Evolutionary conservation across 257 asterid species (phyloP).

Genomic region (Solanum lycopersicoides): DNA sequence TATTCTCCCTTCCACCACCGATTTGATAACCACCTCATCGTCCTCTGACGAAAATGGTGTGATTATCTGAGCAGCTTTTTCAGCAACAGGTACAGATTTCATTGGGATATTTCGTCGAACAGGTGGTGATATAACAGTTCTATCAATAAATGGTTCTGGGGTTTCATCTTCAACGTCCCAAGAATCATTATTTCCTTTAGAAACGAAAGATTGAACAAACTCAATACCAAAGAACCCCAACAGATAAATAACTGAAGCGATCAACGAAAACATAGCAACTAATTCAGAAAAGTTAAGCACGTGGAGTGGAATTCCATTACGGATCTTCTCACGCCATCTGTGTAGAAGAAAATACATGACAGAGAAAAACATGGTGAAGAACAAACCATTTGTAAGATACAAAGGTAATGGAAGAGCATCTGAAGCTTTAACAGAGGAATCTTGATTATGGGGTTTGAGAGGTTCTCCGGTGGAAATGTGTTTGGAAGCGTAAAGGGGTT

Average conservation of each 20-base stretch:
- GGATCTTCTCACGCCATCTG: neutral
- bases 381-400: constrained; percentile 24
- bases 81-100: neutral
- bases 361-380: neutral
- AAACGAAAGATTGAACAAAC: constrained; percentile 19
- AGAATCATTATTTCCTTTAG: constrained; percentile 8
- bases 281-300: neutral
- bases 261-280: neutral
- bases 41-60: constrained; percentile 2
- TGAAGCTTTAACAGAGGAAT: constrained; percentile 9
- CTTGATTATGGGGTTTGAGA: constrained; percentile 3
- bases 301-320: neutral
- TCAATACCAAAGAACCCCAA: neutral
- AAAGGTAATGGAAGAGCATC: constrained; percentile 25
- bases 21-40: constrained; percentile 27
- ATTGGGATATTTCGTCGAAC: neutral
- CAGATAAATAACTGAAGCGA: neutral
- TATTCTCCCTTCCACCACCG: constrained; percentile 22
- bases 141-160: neutral
- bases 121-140: neutral
- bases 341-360: neutral
- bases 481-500: neutral
- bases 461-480: constrained; percentile 15
- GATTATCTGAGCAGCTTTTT: constrained; percentile 2
- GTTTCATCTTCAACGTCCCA: constrained; percentile 29